A percentile compares a stretch with the other conserved stretches of the same genome.
These are phyloP conservation scores for Aspergillus unguis DNA, from an alignment of 2,329 filamentous ascomycete genomes.

Conservation along the genomic window DNA sequence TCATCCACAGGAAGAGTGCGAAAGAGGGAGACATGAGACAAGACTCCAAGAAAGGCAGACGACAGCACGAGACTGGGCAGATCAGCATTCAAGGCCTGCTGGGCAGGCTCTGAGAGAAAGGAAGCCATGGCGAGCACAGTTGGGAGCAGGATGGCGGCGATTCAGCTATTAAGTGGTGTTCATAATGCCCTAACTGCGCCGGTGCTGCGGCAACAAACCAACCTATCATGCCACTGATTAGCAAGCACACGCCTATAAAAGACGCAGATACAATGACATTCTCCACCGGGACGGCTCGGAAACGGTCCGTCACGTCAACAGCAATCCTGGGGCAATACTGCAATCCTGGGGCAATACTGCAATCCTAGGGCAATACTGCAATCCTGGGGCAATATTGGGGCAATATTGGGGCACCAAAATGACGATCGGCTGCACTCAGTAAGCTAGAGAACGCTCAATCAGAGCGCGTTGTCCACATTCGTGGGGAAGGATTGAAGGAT, in stretches of 20 bases:
- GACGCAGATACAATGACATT: neutral
- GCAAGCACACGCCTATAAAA: no score
- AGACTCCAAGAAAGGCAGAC: neutral
- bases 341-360: neutral
- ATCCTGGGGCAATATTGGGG: neutral
- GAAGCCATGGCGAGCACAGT: neutral
- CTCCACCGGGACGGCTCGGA: neutral
- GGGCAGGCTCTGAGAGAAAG: neutral
- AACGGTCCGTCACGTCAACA: neutral
- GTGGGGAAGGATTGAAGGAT: no score
- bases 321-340: neutral
- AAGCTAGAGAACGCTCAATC: no score
- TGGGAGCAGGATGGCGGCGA: neutral
- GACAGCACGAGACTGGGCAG: neutral
- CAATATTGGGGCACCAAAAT: no score
- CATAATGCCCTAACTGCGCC: neutral
- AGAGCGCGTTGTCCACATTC: no score
- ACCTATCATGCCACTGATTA: neutral
- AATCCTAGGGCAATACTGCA: neutral
- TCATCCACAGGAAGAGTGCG: conserved; percentile 10
- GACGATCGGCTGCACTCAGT: no score
- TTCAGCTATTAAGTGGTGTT: no score
- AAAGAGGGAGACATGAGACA: conserved; percentile 6
- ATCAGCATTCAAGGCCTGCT: neutral
- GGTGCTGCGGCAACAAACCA: neutral